Percentiles rank a stretch among this genome's conserved stretches.
These are phyloP conservation scores for Eleusine indica DNA, from an alignment of 176 grass and related monocot species.

Conservation along the genomic window DNA sequence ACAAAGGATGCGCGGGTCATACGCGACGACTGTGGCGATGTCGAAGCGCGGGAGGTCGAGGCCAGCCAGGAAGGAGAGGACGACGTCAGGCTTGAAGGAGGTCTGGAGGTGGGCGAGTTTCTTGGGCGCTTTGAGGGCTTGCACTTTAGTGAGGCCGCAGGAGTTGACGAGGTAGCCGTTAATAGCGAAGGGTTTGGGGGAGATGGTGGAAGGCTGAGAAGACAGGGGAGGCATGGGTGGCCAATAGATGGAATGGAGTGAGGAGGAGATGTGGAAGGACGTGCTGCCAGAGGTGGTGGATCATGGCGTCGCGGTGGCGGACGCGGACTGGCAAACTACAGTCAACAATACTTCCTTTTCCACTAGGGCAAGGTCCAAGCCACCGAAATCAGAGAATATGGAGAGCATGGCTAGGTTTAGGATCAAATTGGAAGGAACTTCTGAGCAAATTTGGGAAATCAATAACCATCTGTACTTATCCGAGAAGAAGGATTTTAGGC, in stretches of 20 bases:
- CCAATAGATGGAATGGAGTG: not conserved
- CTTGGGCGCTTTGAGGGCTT: constrained; percentile 18
- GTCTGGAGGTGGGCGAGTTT: not conserved
- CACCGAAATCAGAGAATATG: no score
- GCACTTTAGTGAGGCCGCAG: not conserved
- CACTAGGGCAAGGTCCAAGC: no score
- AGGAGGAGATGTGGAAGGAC: not conserved
- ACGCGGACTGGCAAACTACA: no score
- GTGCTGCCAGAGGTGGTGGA: not conserved
- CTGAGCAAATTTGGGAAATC: no score
- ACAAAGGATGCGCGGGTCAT: no score
- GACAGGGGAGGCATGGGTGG: not conserved
- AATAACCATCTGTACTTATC: no score
- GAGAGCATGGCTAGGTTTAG: no score
- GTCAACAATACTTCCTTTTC: no score
- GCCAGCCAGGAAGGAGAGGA: not conserved
- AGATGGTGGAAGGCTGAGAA: no score
- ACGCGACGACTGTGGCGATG: no score
- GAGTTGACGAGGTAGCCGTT: constrained; percentile 25
- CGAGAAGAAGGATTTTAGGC: no score
- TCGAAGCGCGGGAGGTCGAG: constrained; percentile 19
- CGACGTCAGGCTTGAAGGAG: not conserved
- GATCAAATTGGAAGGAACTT: no score
- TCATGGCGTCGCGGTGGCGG: not conserved
- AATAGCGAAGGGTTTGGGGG: not conserved